These are phyloP conservation scores for Coemansia sp. DNA, from an alignment of 192 early-diverging fungal species.

Conservation along the genomic window DNA sequence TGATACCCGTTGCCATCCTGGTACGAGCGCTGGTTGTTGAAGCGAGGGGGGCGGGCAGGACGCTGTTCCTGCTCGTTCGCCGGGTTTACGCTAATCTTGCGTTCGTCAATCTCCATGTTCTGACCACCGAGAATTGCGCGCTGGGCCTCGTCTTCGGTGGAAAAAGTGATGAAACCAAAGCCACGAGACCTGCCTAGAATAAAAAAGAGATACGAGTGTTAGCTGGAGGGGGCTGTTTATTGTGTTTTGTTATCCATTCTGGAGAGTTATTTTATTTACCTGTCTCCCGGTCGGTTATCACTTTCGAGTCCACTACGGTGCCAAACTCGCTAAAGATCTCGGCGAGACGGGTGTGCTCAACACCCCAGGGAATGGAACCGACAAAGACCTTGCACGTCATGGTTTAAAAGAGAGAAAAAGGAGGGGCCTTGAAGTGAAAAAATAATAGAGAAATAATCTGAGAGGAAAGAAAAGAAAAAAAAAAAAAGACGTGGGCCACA, in stretches of 20 bases:
- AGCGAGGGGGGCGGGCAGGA: slow-evolving; percentile 11
- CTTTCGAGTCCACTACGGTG: slow-evolving; percentile 59
- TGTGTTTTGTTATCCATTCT: background rate
- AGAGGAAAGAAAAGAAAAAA: slow-evolving; percentile 1
- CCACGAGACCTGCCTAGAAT: slow-evolving; percentile 68
- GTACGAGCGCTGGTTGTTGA: slow-evolving; percentile 36
- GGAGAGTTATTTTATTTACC: slow-evolving; percentile 50
- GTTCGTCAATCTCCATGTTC: slow-evolving; percentile 74
- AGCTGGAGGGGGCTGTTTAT: too few species aligned
- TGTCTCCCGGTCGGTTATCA: slow-evolving; percentile 70
- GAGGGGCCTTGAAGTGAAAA: background rate
- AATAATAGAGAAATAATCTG: background rate
- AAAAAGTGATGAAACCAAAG: slow-evolving; percentile 84
- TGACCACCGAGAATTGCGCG: slow-evolving; percentile 64
- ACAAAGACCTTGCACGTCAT: slow-evolving; percentile 59
- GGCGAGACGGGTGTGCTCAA: slow-evolving; percentile 60
- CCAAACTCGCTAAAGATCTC: slow-evolving; percentile 64
- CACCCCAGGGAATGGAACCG: slow-evolving; percentile 64
- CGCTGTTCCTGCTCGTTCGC: slow-evolving; percentile 57
- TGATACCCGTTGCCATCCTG: slow-evolving; percentile 8
- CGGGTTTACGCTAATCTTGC: slow-evolving; percentile 75
- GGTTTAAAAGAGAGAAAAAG: background rate
- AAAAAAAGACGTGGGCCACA: background rate
- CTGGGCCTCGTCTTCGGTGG: slow-evolving; percentile 62
- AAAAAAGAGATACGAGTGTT: background rate